A percentile compares a stretch with the other conserved stretches of the same genome.
Conservation (phyloP, 495 filamentous ascomycete species). For the Tuber indicum region DNA sequence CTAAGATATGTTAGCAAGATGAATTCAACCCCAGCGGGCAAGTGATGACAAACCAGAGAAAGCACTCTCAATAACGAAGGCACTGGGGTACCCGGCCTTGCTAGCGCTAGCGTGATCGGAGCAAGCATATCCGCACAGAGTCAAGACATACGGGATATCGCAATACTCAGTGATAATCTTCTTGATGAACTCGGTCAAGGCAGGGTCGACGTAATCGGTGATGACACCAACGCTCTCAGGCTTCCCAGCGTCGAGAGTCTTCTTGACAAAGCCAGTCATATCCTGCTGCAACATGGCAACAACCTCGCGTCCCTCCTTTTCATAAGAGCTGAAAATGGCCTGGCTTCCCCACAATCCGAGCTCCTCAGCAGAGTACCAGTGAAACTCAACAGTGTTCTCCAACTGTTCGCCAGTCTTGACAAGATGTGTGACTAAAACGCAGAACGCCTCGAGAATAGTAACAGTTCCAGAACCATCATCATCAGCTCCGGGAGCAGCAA, state of each 20-base stretch:
- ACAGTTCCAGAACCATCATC: conserved; percentile 72
- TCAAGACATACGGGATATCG: conserved; percentile 79
- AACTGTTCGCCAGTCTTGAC: conserved; percentile 53
- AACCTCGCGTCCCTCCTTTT: conserved; percentile 64
- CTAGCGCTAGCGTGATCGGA: conserved; percentile 94
- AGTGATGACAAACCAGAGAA: conserved; percentile 24
- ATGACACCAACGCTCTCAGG: conserved; percentile 88
- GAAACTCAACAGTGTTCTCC: conserved; percentile 85
- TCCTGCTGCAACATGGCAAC: conserved; percentile 99
- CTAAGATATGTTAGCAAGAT: conserved; percentile 60
- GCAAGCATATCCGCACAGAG: conserved; percentile 95
- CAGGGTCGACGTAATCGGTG: conserved; percentile 78
- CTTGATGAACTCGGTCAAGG: conserved; percentile 87
- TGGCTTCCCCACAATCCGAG: conserved; percentile 75
- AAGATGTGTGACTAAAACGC: conserved; percentile 55
- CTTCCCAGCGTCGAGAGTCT: conserved; percentile 73
- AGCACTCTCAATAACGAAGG: conserved; percentile 81
- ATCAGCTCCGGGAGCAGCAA: conserved; percentile 69
- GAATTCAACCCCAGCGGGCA: not conserved
- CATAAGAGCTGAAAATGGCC: conserved; percentile 81
- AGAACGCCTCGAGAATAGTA: conserved; percentile 67
- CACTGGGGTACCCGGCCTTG: conserved; percentile 89
- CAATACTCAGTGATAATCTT: conserved; percentile 82
- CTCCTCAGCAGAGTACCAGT: conserved; percentile 92
- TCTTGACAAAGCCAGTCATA: conserved; percentile 89